Evolutionary conservation across 164 flowering plant genomes (phyloP), one percentile per base, ranked within the genome.

Genomic region (Kalanchoe fedtschenkoi): DNA sequence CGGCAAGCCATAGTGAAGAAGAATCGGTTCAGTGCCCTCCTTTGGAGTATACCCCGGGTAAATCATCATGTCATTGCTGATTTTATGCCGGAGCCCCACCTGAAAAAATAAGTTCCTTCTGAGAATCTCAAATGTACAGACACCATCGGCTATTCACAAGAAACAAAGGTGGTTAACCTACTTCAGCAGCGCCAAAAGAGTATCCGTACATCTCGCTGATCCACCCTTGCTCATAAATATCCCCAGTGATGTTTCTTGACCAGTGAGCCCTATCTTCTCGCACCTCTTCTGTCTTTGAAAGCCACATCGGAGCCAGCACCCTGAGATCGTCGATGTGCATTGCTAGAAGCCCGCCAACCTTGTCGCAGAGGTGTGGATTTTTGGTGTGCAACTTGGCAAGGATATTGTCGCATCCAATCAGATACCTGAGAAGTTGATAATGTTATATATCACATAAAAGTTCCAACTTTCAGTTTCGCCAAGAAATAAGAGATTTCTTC

Each of bases 121-220:
- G 14, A 39, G 16, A 34, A 65, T 54, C 33, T 19, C 24, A 47
- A 57, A 5, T 8, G 13, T 1, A 57, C 10, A 65, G 26, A 10
- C 15, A 11, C 13, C 32, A 9, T 11, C 21, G 15, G n/a, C 13
- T 28, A 66, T 44, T 1, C 32, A 22, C 9, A 38, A 34, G 11
- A 60, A 47, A 56, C 47, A 34, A 59, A 64, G 39, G 35, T 32
- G 51, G 38, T 21, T 3, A 64, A 72, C 86, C 69, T 75, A 95
- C 99, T 75, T 95, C 97, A 60, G 99, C 91, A 17, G 97, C 99
- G 71, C 96, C 99, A 77, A 95, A 95, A 43, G 99, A 91, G 75
- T 95, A 95, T 43, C 99, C 99, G 74, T 95, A 95, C 99, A 95
- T 95, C 74, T 95, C 99, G 69, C 99, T 95, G 53, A 95, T 95